Percentiles rank a stretch among this genome's conserved stretches.
Evolutionary conservation across 2,329 filamentous ascomycete species (phyloP).

Genomic region (Aschersonia sp.): DNA sequence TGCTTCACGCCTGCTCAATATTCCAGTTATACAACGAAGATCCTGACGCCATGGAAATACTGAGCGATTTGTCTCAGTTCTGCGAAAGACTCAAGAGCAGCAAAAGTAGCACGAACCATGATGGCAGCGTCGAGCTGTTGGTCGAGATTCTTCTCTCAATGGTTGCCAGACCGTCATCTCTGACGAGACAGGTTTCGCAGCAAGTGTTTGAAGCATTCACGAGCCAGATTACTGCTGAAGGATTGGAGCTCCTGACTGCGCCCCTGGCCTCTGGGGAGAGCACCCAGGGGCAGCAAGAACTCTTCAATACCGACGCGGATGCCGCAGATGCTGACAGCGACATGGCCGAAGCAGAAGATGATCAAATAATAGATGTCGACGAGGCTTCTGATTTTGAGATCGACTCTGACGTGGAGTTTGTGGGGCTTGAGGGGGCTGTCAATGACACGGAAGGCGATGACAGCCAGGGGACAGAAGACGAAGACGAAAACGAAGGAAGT

Average conservation of each 20-base stretch:
- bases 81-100: constrained; percentile 42
- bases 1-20: constrained; percentile 73
- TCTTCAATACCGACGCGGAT: constrained; percentile 61
- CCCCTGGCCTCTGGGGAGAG: constrained; percentile 70
- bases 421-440: constrained; percentile 21
- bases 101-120: constrained; percentile 35
- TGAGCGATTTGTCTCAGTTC: constrained; percentile 69
- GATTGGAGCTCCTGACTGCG: constrained; percentile 49
- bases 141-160: constrained; percentile 87
- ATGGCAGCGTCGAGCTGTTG: constrained; percentile 52
- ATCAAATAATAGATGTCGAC: constrained; percentile 4
- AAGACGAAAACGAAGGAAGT: constrained; percentile 25
- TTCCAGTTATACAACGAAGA: constrained; percentile 86
- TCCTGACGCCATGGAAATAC: constrained; percentile 65
- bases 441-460: constrained; percentile 19
- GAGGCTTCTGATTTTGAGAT: constrained; percentile 7
- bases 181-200: constrained; percentile 76
- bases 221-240: constrained; percentile 55
- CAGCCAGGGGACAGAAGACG: constrained; percentile 4
- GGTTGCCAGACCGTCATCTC: constrained; percentile 66
- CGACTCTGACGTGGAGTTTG: constrained; percentile 34
- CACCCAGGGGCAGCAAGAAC: constrained; percentile 65
- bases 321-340: constrained; percentile 35
- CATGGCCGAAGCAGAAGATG: constrained; percentile 18
- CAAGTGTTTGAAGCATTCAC: constrained; percentile 81